These are phyloP conservation scores for Acer yangbiense DNA, from an alignment of 345 rosid species.

Conservation along the genomic window DNA sequence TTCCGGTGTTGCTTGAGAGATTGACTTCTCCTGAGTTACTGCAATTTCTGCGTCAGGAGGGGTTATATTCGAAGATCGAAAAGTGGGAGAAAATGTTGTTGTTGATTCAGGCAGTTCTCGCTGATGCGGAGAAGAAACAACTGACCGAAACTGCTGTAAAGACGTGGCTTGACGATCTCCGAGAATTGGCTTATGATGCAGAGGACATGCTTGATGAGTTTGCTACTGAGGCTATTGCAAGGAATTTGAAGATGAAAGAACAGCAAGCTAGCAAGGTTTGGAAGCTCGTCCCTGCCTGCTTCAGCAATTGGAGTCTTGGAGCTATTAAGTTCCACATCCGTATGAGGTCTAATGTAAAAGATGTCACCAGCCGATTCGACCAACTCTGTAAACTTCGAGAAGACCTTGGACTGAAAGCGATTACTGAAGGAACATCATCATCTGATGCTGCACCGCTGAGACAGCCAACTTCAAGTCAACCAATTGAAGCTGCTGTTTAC, in stretches of 20 bases:
- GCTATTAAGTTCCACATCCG: neutral
- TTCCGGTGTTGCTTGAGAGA: neutral
- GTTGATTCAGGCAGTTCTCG: neutral
- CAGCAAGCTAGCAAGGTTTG: neutral
- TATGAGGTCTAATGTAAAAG: neutral
- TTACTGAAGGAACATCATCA: neutral
- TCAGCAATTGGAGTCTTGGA: neutral
- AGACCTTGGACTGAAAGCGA: neutral
- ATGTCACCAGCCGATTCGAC: neutral
- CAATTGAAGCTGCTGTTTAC: neutral
- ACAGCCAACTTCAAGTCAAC: neutral
- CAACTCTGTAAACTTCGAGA: neutral
- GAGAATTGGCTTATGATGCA: conserved; percentile 11
- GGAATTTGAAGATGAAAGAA: neutral
- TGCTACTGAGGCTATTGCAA: neutral
- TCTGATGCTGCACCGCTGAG: neutral
- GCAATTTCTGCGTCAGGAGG: neutral
- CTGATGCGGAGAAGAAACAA: conserved; percentile 14
- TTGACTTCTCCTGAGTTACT: conserved; percentile 9
- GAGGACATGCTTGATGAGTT: conserved; percentile 19
- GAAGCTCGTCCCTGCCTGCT: neutral
- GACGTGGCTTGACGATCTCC: conserved; percentile 8
- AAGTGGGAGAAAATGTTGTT: neutral
- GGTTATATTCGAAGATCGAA: neutral
- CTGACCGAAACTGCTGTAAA: neutral